Percentiles rank a stretch among this genome's conserved stretches.
Evolutionary conservation across 805 yeast species (phyloP).

Genomic region (Cyberlindnera bimundalis): DNA sequence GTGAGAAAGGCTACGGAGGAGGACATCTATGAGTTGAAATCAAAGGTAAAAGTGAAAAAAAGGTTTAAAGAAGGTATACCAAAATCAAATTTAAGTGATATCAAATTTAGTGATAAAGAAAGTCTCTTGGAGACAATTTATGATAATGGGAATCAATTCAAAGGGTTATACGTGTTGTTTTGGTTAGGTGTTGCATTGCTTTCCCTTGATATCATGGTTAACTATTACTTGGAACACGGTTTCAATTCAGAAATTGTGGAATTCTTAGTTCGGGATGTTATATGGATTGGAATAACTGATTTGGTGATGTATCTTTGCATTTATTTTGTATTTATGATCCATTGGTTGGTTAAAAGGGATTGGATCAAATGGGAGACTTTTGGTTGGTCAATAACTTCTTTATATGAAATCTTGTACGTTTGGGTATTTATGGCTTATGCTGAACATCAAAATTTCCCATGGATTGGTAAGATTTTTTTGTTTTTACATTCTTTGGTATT

Average conservation of each 20-base stretch:
- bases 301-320: constrained; percentile 65
- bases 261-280: constrained; percentile 57
- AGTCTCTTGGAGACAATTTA: constrained; percentile 26
- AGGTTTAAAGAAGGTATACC: constrained; percentile 22
- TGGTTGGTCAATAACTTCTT: constrained; percentile 63
- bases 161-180: constrained; percentile 76
- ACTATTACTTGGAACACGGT: constrained; percentile 48
- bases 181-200: constrained; percentile 54
- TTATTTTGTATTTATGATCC: constrained; percentile 60
- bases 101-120: constrained; percentile 18
- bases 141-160: constrained; percentile 38
- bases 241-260: constrained; percentile 51
- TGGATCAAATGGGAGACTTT: constrained; percentile 53
- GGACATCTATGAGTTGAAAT: constrained; percentile 21
- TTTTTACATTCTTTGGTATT: constrained; percentile 81
- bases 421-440: constrained; percentile 54
- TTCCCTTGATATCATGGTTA: constrained; percentile 49
- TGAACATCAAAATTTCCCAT: constrained; percentile 58
- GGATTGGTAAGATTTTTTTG: constrained; percentile 89
- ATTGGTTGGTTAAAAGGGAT: constrained; percentile 44
- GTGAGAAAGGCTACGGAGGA: constrained; percentile 17
- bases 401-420: constrained; percentile 54
- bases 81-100: constrained; percentile 27
- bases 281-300: constrained; percentile 72
- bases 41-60: constrained; percentile 17